phyloP scores from a whole-genome alignment of 1,284 basidiomycete genomes.

The Cronartium ribicola region DNA sequence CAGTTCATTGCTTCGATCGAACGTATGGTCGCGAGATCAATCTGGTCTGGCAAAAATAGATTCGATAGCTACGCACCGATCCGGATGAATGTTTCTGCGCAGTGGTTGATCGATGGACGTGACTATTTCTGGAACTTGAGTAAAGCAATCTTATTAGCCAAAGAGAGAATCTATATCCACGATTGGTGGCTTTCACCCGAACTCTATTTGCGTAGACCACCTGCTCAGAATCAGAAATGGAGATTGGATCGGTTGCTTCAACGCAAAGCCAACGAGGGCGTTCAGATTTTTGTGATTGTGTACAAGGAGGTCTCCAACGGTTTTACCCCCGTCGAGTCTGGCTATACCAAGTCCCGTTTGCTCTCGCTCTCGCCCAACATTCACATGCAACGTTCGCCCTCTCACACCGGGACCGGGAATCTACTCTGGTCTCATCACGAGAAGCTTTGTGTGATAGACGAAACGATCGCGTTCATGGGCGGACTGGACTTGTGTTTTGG shows the following conservation, averaged over 20 bases:
- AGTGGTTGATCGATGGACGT: slow-evolving; percentile 98
- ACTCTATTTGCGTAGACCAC: slow-evolving; percentile 48
- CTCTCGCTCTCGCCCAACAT: slow-evolving; percentile 83
- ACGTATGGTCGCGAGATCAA: slow-evolving; percentile 69
- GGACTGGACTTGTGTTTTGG: slow-evolving; percentile 77
- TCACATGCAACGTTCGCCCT: slow-evolving; percentile 92
- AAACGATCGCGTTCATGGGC: slow-evolving; percentile 96
- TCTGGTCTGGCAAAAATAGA: slow-evolving; percentile 75
- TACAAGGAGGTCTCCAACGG: slow-evolving; percentile 97
- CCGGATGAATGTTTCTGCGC: slow-evolving; percentile 83
- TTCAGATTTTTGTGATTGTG: slow-evolving; percentile 92
- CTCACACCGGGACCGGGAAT: slow-evolving; percentile 94
- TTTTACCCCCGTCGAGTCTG: slow-evolving; percentile 64
- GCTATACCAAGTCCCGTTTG: slow-evolving; percentile 88
- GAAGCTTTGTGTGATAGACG: slow-evolving; percentile 95
- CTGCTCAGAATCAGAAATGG: slow-evolving; percentile 59
- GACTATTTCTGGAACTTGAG: slow-evolving; percentile 99
- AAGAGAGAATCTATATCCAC: slow-evolving; percentile 71
- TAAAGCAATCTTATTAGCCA: slow-evolving; percentile 82
- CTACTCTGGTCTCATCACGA: slow-evolving; percentile 99
- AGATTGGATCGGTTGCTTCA: slow-evolving; percentile 82
- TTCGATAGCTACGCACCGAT: slow-evolving; percentile 95
- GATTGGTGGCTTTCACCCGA: slow-evolving; percentile 71
- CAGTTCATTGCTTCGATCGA: slow-evolving; percentile 95
- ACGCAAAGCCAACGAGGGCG: slow-evolving; percentile 89